Base-by-base conservation (phyloP, 768 basidiomycete genomes). In the Leucocoprinus sp. region DNA sequence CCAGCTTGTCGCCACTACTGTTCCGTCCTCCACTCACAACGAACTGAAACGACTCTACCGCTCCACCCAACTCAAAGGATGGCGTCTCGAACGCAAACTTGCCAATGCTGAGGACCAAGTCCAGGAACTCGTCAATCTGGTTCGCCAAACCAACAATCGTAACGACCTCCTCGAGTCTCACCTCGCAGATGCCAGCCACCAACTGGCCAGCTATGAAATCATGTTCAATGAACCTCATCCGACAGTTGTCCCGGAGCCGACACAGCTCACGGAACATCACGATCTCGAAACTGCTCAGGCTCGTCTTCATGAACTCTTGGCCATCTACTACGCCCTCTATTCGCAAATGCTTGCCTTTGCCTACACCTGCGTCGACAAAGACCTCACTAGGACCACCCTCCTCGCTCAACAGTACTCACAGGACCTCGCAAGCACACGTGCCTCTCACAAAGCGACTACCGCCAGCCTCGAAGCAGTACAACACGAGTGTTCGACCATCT, bases 61-160 rank as follows among this genome's bases (percentile, higher is more conserved):
- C 1, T 51, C 58, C 3, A 49, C 71, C 23, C 70, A 71, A 44
- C 51, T 74, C 8, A 46, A 48, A 28, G 50, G 48, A n/a, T 18
- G 31, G 34, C 51, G 47, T 28, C 62, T 85, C 9, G 77, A 83
- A 53, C 76, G 84, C 49, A 84, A 81, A 58, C 65, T 85, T 11
- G 76, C 75, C 31, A 83, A 82, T 54, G 68, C 82, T 4, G 79
- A 85, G 45, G 76, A 63, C 14, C 83, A 87, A 56, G 80, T 83
- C 17, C 59, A 65, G 9, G 83, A 85, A 50, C 63, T 88, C 6
- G 76, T 77, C 1, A 64, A 75, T 49, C 70, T 87, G 33, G 67
- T 83, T 53, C 78, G 81, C 19, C 72, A 77, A 21, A 61, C 65
- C 21, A 72, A 72, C 37, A 75, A 80, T 11, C 68, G 77, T 41